These are phyloP conservation scores for Globisporangium acanthophoron DNA, from an alignment of 352 stramenopile species.

Conservation along the genomic window DNA sequence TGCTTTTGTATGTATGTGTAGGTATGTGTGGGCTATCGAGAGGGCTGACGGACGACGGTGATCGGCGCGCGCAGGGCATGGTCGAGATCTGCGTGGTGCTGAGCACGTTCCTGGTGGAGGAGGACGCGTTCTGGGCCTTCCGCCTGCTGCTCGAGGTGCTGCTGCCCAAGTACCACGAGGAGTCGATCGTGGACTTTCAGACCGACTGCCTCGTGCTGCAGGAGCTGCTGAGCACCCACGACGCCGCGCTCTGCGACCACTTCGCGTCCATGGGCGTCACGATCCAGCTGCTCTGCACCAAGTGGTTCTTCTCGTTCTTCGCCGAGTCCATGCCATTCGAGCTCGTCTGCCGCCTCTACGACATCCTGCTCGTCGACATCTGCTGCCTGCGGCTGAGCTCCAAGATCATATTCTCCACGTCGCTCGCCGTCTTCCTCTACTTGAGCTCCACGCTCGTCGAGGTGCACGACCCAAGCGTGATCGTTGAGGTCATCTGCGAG, in stretches of 20 bases:
- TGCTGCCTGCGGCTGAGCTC: constrained; percentile 41
- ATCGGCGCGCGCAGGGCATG: constrained; percentile 36
- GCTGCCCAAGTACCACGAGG: constrained; percentile 76
- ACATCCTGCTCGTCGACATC: constrained; percentile 72
- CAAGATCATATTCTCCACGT: constrained; percentile 75
- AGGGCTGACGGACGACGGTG: not conserved
- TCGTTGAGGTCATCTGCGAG: constrained; percentile 74
- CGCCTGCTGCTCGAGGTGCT: constrained; percentile 64
- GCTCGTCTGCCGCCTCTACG: constrained; percentile 69
- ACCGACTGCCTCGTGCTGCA: constrained; percentile 78
- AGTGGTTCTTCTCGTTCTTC: constrained; percentile 86
- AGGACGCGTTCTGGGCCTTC: constrained; percentile 79
- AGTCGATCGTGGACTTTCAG: constrained; percentile 77
- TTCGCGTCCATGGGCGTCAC: constrained; percentile 53
- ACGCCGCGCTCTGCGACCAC: constrained; percentile 50
- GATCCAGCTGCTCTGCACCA: constrained; percentile 74
- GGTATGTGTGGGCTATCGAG: not conserved
- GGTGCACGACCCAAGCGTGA: constrained; percentile 66
- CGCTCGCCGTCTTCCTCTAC: constrained; percentile 68
- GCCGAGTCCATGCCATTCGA: constrained; percentile 80
- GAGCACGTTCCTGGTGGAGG: constrained; percentile 68
- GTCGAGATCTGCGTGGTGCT: constrained; percentile 75
- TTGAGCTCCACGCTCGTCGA: constrained; percentile 63
- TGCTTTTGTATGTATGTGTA: constrained; percentile 1
- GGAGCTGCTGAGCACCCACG: constrained; percentile 51